A percentile compares a stretch with the other conserved stretches of the same genome.
phyloP scores from a whole-genome alignment of 805 yeast genomes.

The Cephaloascus fragrans region DNA sequence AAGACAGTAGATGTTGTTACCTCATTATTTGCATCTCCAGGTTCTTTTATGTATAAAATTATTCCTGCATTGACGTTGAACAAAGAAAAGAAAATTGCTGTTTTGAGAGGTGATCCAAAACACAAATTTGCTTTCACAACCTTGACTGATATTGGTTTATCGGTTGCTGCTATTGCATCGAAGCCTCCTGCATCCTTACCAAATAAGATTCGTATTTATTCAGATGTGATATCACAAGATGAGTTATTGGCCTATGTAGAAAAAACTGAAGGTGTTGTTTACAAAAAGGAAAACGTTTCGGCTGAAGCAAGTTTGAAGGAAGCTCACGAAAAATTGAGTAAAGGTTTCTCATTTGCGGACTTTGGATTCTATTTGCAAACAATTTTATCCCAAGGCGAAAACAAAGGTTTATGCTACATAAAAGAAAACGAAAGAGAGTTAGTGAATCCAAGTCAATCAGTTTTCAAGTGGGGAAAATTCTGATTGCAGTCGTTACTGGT shows the following conservation, averaged over 20 bases:
- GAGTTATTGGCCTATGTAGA: constrained; percentile 32
- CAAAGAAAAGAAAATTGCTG: constrained; percentile 3
- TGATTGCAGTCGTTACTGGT: neutral
- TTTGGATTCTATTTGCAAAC: constrained; percentile 27
- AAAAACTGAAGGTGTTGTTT: constrained; percentile 17
- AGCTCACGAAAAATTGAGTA: constrained; percentile 14
- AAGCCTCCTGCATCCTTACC: constrained; percentile 28
- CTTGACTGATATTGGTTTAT: constrained; percentile 10
- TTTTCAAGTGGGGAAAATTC: constrained; percentile 33
- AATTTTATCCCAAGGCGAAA: constrained; percentile 26
- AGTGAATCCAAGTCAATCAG: constrained; percentile 32
- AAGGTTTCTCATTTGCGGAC: constrained; percentile 19
- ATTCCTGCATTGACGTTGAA: neutral
- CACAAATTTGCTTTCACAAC: constrained; percentile 8
- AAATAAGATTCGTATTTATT: constrained; percentile 29
- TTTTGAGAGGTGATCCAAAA: constrained; percentile 9
- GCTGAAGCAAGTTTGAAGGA: constrained; percentile 19
- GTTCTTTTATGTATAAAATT: constrained; percentile 11
- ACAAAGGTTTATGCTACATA: constrained; percentile 21
- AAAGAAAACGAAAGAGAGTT: constrained; percentile 23
- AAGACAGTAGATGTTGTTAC: constrained; percentile 20
- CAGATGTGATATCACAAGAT: constrained; percentile 26
- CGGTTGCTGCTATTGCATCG: constrained; percentile 9
- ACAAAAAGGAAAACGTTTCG: constrained; percentile 19
- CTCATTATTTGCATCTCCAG: constrained; percentile 14